A percentile compares a stretch with the other conserved stretches of the same genome.
Evolutionary conservation across 495 filamentous ascomycete species (phyloP).

Genomic region (Talaromyces proteolyticus): DNA sequence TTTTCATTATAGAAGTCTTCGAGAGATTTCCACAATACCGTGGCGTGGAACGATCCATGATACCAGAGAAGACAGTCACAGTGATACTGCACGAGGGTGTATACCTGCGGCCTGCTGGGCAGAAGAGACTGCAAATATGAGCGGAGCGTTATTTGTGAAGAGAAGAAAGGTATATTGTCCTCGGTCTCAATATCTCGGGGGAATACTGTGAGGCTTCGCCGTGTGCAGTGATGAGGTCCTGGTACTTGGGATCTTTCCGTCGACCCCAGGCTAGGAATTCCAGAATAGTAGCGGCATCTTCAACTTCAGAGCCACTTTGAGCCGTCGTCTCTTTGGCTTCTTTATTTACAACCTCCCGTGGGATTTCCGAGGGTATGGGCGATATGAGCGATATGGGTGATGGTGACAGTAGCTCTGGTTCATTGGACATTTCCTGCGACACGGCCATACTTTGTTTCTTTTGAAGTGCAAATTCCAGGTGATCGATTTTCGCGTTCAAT

Average conservation of each 20-base stretch:
- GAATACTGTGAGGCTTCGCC: slow-evolving; percentile 14
- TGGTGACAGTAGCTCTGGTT: neutral
- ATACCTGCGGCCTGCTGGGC: slow-evolving; percentile 20
- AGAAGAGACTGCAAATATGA: slow-evolving; percentile 20
- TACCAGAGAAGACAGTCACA: slow-evolving; percentile 31
- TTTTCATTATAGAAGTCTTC: slow-evolving; percentile 22
- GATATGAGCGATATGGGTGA: too few relatives aligned
- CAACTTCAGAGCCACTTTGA: slow-evolving; percentile 14
- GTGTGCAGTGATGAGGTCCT: neutral
- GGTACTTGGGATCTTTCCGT: slow-evolving; percentile 28
- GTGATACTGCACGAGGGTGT: slow-evolving; percentile 30
- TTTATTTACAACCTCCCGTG: neutral
- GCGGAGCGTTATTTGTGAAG: slow-evolving; percentile 15
- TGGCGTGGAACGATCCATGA: slow-evolving; percentile 30
- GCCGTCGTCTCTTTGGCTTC: neutral
- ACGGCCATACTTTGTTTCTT: neutral
- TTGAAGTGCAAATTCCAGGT: neutral
- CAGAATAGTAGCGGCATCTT: slow-evolving; percentile 37
- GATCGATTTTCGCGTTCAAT: neutral
- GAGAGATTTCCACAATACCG: slow-evolving; percentile 20
- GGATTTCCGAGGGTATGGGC: neutral
- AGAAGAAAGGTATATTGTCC: slow-evolving; percentile 5
- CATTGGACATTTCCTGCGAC: neutral
- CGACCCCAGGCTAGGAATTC: slow-evolving; percentile 40
- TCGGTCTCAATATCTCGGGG: slow-evolving; percentile 15